Conservation (phyloP, 345 rosid species). For the Geranium brycei region DNA sequence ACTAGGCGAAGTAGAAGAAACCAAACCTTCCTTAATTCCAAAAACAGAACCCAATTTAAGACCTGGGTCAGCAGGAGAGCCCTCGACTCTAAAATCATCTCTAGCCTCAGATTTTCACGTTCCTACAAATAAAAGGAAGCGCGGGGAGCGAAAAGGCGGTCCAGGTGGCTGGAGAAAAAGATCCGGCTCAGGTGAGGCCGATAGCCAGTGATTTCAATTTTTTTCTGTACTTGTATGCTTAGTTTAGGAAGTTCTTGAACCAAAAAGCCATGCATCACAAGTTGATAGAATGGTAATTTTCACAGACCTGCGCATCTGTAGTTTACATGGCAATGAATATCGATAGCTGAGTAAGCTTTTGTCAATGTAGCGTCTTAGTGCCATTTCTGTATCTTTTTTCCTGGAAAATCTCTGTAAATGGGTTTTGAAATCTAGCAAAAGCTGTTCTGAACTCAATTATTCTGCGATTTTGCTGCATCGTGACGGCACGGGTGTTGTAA, state of each 20-base stretch:
- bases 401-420: too few species aligned
- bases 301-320: too few species aligned
- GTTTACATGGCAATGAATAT: too few species aligned
- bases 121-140: constrained; percentile 72
- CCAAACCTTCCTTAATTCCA: constrained; percentile 22
- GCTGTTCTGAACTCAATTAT: too few species aligned
- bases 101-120: constrained; percentile 55
- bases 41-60: constrained; percentile 24
- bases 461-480: too few species aligned
- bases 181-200: constrained; percentile 43
- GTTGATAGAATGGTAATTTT: background rate
- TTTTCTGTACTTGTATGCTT: background rate
- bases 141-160: constrained; percentile 77
- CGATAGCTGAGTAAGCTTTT: too few species aligned
- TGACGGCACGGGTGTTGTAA: too few species aligned
- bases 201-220: constrained; percentile 37
- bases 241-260: background rate
- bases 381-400: too few species aligned
- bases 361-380: too few species aligned
- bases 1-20: constrained; percentile 49
- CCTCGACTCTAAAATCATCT: constrained; percentile 50
- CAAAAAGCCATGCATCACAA: background rate
- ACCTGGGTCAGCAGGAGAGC: constrained; percentile 17
- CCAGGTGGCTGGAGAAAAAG: constrained; percentile 59
- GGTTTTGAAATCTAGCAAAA: too few species aligned